Percentiles rank a stretch among this genome's conserved stretches.
These are phyloP conservation scores for Fraxinus latifolia DNA, from an alignment of 305 asterid species.

Conservation along the genomic window DNA sequence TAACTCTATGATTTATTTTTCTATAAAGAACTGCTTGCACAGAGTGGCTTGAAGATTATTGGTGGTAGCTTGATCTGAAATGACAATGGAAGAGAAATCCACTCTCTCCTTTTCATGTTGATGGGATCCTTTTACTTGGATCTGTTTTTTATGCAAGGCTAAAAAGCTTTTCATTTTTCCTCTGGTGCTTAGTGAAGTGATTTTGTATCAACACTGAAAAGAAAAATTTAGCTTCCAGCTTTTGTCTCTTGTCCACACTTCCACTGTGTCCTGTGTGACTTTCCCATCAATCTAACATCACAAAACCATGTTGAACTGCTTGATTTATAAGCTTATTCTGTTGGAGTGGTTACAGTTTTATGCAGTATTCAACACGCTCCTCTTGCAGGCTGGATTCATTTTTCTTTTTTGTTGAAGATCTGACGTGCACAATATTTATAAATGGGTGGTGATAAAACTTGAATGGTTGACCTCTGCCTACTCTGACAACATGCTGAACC, in stretches of 20 bases:
- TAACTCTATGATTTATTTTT: background rate
- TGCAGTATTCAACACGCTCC: background rate
- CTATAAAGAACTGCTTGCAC: slow-evolving; percentile 18
- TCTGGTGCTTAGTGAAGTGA: background rate
- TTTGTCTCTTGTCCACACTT: background rate
- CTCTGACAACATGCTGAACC: background rate
- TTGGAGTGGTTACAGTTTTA: background rate
- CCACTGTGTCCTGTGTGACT: background rate
- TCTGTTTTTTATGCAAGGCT: background rate
- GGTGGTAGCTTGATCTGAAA: slow-evolving; percentile 6
- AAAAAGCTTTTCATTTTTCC: background rate
- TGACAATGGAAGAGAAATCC: slow-evolving; percentile 1
- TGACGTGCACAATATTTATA: background rate
- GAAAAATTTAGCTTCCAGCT: background rate
- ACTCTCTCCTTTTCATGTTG: background rate
- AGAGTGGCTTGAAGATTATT: slow-evolving; percentile 9
- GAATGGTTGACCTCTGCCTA: background rate
- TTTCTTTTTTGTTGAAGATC: background rate
- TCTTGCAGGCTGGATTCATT: background rate
- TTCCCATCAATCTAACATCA: background rate
- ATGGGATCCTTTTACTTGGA: background rate
- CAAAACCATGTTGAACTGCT: background rate
- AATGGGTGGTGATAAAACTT: background rate
- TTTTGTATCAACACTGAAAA: background rate
- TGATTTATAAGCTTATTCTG: background rate